A percentile compares a stretch with the other conserved stretches of the same genome.
Evolutionary conservation across 2,329 filamentous ascomycete genomes (phyloP).

Genomic region (Aphanoascus verrucosus): DNA sequence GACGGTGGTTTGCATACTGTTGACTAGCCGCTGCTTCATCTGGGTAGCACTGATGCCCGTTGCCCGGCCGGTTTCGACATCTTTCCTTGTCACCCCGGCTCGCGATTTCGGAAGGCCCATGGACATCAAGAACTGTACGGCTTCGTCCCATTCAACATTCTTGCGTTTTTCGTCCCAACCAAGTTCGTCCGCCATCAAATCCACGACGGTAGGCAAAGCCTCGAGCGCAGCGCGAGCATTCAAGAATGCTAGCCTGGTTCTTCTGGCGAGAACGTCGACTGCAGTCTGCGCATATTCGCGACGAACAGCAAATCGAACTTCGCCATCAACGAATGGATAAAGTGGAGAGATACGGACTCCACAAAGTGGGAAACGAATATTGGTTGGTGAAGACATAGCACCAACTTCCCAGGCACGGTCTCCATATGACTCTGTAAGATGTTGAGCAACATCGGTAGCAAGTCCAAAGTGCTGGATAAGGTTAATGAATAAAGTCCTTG

Average conservation of each 20-base stretch:
- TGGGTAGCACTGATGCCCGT: background rate
- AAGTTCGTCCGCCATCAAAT: slow-evolving; percentile 74
- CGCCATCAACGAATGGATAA: slow-evolving; percentile 86
- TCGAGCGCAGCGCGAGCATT: slow-evolving; percentile 86
- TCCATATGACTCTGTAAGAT: slow-evolving; percentile 77
- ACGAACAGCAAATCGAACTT: slow-evolving; percentile 75
- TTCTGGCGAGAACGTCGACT: slow-evolving; percentile 73
- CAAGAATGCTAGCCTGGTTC: slow-evolving; percentile 77
- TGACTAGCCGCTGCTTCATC: background rate
- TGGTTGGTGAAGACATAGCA: slow-evolving; percentile 64
- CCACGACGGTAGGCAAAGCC: slow-evolving; percentile 72
- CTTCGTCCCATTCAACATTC: slow-evolving; percentile 73
- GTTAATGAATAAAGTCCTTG: slow-evolving; percentile 87
- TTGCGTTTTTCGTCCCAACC: slow-evolving; percentile 54
- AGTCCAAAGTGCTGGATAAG: slow-evolving; percentile 87
- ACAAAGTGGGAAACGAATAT: slow-evolving; percentile 68
- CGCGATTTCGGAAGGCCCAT: slow-evolving; percentile 51
- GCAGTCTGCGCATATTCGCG: slow-evolving; percentile 90
- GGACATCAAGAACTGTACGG: slow-evolving; percentile 46
- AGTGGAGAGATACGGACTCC: slow-evolving; percentile 68
- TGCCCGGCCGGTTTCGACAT: slow-evolving; percentile 41
- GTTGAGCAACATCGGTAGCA: slow-evolving; percentile 84
- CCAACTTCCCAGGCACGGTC: slow-evolving; percentile 89
- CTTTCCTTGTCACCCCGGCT: slow-evolving; percentile 44
- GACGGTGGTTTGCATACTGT: background rate